phyloP scores from a whole-genome alignment of 2,329 filamentous ascomycete species.

The Fusarium sp. region DNA sequence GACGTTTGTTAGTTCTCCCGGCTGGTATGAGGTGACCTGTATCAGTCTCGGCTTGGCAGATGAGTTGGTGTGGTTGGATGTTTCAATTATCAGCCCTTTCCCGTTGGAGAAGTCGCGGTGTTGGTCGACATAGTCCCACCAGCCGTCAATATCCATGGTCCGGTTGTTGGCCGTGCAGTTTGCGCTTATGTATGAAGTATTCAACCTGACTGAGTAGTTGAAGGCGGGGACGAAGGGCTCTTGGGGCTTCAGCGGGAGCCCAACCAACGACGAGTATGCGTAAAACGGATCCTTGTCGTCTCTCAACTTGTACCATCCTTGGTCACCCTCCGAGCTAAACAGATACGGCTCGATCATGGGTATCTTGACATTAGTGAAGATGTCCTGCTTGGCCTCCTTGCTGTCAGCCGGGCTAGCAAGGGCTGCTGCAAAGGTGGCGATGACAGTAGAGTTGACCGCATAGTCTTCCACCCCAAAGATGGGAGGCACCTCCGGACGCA shows the following conservation, averaged over 20 bases:
- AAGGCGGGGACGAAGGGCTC: background rate
- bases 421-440: conserved; percentile 11
- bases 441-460: conserved; percentile 5
- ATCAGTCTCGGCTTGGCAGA: background rate
- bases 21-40: background rate
- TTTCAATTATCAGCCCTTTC: conserved; percentile 2
- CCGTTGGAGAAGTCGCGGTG: conserved; percentile 1
- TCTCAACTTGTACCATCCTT: conserved; percentile 5
- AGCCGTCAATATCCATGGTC: background rate
- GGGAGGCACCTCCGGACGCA: background rate
- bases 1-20: background rate
- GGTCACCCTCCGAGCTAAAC: background rate
- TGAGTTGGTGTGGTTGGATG: background rate
- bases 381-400: conserved; percentile 9
- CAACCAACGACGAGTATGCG: conserved; percentile 13
- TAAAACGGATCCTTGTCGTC: background rate
- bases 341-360: conserved; percentile 19
- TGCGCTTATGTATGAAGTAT: conserved; percentile 2
- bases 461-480: conserved; percentile 1
- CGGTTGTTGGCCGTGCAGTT: conserved; percentile 1
- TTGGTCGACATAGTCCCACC: background rate
- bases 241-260: conserved; percentile 1
- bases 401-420: conserved; percentile 8
- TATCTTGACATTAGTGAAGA: conserved; percentile 15
- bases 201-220: background rate